Base-by-base conservation (phyloP, 163 green algal genomes). In the Scenedesmus sp. region DNA sequence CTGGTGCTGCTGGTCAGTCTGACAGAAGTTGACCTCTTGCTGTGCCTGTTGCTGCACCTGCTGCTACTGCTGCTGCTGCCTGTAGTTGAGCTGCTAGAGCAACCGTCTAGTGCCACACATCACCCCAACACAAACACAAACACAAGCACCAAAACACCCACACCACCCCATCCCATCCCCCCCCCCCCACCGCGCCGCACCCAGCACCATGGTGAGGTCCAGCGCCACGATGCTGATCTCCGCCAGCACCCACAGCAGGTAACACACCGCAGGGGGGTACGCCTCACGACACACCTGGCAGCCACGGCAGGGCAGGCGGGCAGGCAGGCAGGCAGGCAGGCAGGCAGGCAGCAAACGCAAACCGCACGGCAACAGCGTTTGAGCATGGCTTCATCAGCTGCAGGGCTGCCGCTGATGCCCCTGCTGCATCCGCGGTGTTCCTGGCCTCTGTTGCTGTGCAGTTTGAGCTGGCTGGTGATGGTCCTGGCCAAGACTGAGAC, bases 221-320 rank as follows among this genome's bases (percentile, higher is more conserved):
- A 96, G 91, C 0, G 95, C 96, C 24, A 96, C 93, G 68, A 97
- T 97, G 87, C 87, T 93, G 15, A 97, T 83, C 84, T 97, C 96
- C 33, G 88, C 95, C 16, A 97, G 91, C 49, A 96, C 78, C 94
- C 93, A 96, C 76, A 96, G 87, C 56, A 96, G 80, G 30, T 90
- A n/a, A 53, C 94, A 96, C 7, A 96, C 89, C 18, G 83, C 35
- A 3, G 85, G 91, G 2, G 95, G 95, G 81, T 96, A 96, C 20
- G 90, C 88, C 86, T 95, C 94, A 46, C 93, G 93, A 91, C 94
- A 96, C 43, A 96, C 93, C 93, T 97, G 90, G 40, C 35, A 79
- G 18, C 56, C 20, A n/a, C 10, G 56, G 56, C 1, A 18, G 0
- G n/a, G 22, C 20, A 85, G 33, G 7, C 9, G 6, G 4, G n/a